phyloP scores from a whole-genome alignment of 177 flowering plant genomes.

The Vitis hybrid region DNA sequence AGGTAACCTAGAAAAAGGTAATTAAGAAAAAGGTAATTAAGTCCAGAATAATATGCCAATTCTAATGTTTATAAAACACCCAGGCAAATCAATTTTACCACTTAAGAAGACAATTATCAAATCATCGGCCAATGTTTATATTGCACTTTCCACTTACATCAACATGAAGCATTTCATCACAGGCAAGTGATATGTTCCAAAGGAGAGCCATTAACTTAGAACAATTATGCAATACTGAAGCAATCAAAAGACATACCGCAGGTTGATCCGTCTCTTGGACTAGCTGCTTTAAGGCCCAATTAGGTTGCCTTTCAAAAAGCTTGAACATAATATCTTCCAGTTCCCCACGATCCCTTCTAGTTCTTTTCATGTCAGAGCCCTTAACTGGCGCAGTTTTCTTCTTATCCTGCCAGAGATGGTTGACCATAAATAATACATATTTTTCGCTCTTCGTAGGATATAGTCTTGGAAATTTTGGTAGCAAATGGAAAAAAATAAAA shows the following conservation, averaged over 20 bases:
- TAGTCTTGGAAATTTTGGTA: no score
- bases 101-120: neutral
- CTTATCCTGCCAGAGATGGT: conserved; percentile 62
- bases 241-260: conserved; percentile 54
- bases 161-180: neutral
- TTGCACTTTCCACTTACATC: no score
- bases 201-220: neutral
- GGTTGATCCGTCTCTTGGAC: conserved; percentile 98
- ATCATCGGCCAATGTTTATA: neutral
- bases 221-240: neutral
- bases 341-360: conserved; percentile 94
- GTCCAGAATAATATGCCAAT: neutral
- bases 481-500: no score
- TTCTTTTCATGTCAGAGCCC: conserved; percentile 81
- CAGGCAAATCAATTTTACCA: neutral
- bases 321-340: conserved; percentile 96
- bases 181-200: neutral
- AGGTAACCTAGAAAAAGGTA: neutral
- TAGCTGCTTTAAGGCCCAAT: conserved; percentile 93
- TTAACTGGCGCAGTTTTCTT: conserved; percentile 75
- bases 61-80: no score
- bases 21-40: neutral
- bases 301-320: conserved; percentile 92
- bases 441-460: no score
- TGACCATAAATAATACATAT: neutral